phyloP scores from a whole-genome alignment of 345 rosid species.

The Fremontodendron californicum region DNA sequence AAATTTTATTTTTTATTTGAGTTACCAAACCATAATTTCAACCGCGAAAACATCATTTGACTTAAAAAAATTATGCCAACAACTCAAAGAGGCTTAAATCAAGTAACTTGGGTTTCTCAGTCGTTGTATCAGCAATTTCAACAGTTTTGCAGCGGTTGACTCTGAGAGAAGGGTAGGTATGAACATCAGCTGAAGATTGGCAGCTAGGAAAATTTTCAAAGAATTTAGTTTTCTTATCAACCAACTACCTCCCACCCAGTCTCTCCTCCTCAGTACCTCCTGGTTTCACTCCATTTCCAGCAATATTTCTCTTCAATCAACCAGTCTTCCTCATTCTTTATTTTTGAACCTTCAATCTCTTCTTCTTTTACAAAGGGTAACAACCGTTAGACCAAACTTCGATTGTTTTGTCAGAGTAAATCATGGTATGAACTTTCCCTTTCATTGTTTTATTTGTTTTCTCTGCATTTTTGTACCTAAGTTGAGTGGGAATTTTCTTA shows the following conservation, averaged over 20 bases:
- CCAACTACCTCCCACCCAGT: not conserved
- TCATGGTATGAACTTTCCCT: not conserved
- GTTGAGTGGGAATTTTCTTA: not conserved
- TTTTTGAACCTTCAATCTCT: not conserved
- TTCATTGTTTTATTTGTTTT: not conserved
- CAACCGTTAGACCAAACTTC: not conserved
- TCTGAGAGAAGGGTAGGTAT: slow-evolving; percentile 22
- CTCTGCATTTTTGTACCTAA: not conserved
- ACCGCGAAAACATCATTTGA: too few species aligned
- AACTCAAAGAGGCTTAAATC: too few species aligned
- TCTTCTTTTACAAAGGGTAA: not conserved
- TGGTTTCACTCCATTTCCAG: too few species aligned
- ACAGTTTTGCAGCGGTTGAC: slow-evolving; percentile 4
- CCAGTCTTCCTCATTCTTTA: not conserved
- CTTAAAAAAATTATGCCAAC: too few species aligned
- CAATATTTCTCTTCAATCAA: not conserved
- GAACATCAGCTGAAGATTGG: slow-evolving; percentile 28
- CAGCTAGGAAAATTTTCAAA: not conserved
- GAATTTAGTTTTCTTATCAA: not conserved
- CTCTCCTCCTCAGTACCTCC: too few species aligned
- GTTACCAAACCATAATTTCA: too few species aligned
- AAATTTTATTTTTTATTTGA: too few species aligned
- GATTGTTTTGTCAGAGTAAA: not conserved
- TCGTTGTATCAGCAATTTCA: not conserved
- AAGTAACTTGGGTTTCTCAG: not conserved